These are phyloP conservation scores for Neurospora tetraspora DNA, from an alignment of 495 filamentous ascomycete genomes.

Conservation along the genomic window DNA sequence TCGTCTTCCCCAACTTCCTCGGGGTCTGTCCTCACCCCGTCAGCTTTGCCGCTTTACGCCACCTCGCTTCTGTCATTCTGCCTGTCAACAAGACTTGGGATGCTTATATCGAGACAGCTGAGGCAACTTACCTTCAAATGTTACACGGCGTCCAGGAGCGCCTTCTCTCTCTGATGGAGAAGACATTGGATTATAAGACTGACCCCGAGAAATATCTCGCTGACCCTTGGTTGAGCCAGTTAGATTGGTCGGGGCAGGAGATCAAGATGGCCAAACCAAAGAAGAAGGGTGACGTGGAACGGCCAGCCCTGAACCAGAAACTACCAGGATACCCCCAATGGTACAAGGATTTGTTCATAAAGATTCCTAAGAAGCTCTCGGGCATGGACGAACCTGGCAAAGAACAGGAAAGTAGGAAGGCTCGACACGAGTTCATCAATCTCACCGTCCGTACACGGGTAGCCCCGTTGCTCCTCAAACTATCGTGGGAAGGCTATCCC, in stretches of 20 bases:
- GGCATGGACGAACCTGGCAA: slow-evolving; percentile 22
- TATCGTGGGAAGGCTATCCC: slow-evolving; percentile 84
- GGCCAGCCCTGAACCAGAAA: slow-evolving; percentile 77
- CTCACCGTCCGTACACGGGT: slow-evolving; percentile 83
- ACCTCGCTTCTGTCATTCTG: slow-evolving; percentile 84
- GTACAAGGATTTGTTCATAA: slow-evolving; percentile 85
- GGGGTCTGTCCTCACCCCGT: slow-evolving; percentile 90
- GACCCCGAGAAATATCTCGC: slow-evolving; percentile 53
- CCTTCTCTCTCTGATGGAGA: slow-evolving; percentile 59
- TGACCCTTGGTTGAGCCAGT: slow-evolving; percentile 85
- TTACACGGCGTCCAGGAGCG: slow-evolving; percentile 67
- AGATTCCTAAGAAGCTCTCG: slow-evolving; percentile 19
- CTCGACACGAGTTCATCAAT: slow-evolving; percentile 37
- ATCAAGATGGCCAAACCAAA: slow-evolving; percentile 85
- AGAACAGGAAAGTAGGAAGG: background rate
- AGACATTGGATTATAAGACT: slow-evolving; percentile 63
- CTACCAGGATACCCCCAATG: slow-evolving; percentile 89
- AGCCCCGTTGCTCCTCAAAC: slow-evolving; percentile 71
- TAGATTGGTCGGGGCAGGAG: slow-evolving; percentile 93
- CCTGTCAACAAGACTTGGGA: slow-evolving; percentile 85
- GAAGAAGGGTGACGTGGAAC: slow-evolving; percentile 67
- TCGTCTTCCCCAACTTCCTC: slow-evolving; percentile 82
- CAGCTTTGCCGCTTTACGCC: slow-evolving; percentile 87
- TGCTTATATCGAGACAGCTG: slow-evolving; percentile 67
- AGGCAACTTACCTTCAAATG: slow-evolving; percentile 70